phyloP scores from a whole-genome alignment of 140 eudicot species.

The Ambrosia hybrid region DNA sequence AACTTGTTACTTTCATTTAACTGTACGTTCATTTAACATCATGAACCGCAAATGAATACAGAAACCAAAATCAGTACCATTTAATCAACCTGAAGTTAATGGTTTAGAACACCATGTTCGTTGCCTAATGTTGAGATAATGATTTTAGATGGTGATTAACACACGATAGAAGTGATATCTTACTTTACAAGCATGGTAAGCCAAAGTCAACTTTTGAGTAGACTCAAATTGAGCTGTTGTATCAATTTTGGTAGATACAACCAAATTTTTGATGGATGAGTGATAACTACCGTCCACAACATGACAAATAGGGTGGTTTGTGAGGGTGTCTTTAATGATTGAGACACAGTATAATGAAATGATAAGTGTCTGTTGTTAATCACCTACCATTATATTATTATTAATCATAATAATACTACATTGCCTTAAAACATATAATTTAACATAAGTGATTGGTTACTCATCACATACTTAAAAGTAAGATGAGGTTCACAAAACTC shows the following conservation, averaged over 20 bases:
- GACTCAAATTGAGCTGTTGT: too few relatives aligned
- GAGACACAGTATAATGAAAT: background rate
- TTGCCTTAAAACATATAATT: background rate
- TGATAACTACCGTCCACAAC: too few relatives aligned
- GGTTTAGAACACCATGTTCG: background rate
- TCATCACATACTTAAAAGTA: conserved; percentile 2
- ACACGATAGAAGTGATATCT: background rate
- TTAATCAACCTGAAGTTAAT: too few relatives aligned
- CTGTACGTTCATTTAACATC: too few relatives aligned
- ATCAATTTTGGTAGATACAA: too few relatives aligned
- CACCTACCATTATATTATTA: background rate
- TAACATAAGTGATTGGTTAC: conserved; percentile 7
- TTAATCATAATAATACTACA: background rate
- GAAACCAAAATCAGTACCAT: background rate
- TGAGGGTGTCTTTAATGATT: background rate
- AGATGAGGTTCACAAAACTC: background rate
- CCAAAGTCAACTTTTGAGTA: too few relatives aligned
- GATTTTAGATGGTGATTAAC: background rate
- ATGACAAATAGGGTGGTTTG: background rate
- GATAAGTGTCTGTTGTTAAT: background rate
- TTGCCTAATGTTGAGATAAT: background rate
- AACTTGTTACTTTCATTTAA: too few relatives aligned
- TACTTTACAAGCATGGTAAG: too few relatives aligned
- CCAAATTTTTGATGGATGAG: too few relatives aligned
- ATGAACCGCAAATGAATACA: background rate